Evolutionary conservation across 331 rosid genomes (phyloP).

Genomic region (Dryas integrifolia): DNA sequence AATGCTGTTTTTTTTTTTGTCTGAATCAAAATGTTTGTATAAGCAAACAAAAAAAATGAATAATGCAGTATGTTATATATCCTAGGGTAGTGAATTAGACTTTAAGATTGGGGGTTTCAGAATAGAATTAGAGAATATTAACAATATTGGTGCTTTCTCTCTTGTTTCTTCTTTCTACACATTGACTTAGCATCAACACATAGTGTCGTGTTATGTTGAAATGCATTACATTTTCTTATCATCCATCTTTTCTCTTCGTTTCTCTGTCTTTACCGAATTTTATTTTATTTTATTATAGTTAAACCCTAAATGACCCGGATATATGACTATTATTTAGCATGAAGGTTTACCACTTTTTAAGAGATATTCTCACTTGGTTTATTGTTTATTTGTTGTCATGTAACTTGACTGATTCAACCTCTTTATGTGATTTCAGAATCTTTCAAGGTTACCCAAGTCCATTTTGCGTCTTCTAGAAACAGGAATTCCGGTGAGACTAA

Average conservation of each 20-base stretch:
- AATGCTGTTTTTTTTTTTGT: too few relatives aligned
- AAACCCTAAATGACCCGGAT: not conserved
- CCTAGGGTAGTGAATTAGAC: too few relatives aligned
- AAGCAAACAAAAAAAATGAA: too few relatives aligned
- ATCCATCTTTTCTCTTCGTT: not conserved
- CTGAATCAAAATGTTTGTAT: too few relatives aligned
- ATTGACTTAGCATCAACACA: too few relatives aligned
- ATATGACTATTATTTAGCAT: not conserved
- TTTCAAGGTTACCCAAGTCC: slow-evolving; percentile 82
- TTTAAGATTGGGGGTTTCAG: too few relatives aligned
- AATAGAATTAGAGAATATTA: too few relatives aligned
- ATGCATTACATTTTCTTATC: not conserved
- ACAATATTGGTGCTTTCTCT: too few relatives aligned
- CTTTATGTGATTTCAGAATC: slow-evolving; percentile 56
- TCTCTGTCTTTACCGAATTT: not conserved
- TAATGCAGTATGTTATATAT: too few relatives aligned
- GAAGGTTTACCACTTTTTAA: not conserved
- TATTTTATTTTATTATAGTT: not conserved
- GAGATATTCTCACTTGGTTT: not conserved
- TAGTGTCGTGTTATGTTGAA: not conserved
- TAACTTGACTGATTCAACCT: slow-evolving; percentile 17
- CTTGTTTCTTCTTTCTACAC: too few relatives aligned
- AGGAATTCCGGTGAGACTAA: slow-evolving; percentile 63
- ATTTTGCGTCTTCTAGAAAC: slow-evolving; percentile 77
- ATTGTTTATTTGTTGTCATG: not conserved